Evolutionary conservation across 2,329 filamentous ascomycete species (phyloP), one percentile per base, ranked within the genome.

Genomic region (Trichoderma cornu-damae): DNA sequence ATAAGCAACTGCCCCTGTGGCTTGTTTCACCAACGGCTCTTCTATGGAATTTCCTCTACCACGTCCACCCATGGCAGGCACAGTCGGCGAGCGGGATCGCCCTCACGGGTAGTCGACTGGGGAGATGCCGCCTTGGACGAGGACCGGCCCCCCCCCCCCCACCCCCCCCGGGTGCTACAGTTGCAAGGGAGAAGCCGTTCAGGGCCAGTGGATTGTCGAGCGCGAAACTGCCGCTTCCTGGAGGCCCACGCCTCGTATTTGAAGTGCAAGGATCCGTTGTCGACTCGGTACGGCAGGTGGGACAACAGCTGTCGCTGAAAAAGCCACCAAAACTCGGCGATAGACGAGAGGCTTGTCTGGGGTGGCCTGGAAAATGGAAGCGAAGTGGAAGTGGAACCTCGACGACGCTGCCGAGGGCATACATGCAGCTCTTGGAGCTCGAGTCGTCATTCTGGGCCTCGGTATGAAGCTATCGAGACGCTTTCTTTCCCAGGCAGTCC

Each of bases 181-280:
- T 55, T 30, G 47, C 42, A 16, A 35, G n/a, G n/a, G n/a, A 38
- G 32, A 38, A 38, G 26, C 30, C 42, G 4, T 38, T 37, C 16
- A 22, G 11, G 16, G 42, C 52, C 16, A 55, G 52, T 26, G 32
- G 32, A 20, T 26, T 9, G 32, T 38, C 52, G n/a, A 35, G 16
- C 30, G 32, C 42, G n/a, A 28, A 11, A 8, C 8, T 54, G 40
- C 16, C 35, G 4, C 26, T 53, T 12, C 20, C 30, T 35, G 40
- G 37, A n/a, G n/a, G 30, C 20, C n/a, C 11, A 44, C 30, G 20
- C 28, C 46, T 54, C 50, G 50, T 43, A 54, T 54, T n/a, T 34
- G 38, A 44, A 26, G 30, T 46, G 24, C 50, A 37, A 32, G 38
- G 40, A 34, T 37, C 20, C 38, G 20, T 35, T 18, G 28, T 53